These are phyloP conservation scores for Gynostemma pentaphyllum DNA, from an alignment of 306 rosid species.

Conservation along the genomic window DNA sequence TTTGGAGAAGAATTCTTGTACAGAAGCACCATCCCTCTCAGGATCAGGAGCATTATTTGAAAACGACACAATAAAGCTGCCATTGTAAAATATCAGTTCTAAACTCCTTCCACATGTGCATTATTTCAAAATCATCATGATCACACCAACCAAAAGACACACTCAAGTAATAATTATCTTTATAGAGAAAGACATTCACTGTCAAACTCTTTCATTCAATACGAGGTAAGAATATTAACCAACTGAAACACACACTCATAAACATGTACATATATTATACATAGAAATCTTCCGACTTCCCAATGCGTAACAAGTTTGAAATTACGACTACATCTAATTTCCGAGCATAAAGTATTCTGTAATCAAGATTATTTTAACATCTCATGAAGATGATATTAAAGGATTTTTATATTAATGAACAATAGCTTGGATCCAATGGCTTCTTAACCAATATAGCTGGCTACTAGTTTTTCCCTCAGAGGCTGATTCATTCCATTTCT, in stretches of 20 bases:
- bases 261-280: neutral
- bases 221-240: neutral
- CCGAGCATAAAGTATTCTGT: neutral
- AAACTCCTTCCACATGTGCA: neutral
- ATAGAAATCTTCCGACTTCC: neutral
- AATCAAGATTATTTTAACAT: neutral
- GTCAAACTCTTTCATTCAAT: neutral
- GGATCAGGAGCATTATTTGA: constrained; percentile 84
- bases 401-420: neutral
- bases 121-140: neutral
- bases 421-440: neutral
- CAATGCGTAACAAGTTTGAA: neutral
- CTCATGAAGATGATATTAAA: neutral
- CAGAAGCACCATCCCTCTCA: constrained; percentile 64
- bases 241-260: neutral
- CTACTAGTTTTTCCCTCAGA: neutral
- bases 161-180: neutral
- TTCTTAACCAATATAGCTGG: neutral
- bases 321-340: neutral
- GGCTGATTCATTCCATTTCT: neutral
- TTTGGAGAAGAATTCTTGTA: constrained; percentile 65
- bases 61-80: constrained; percentile 89
- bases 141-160: neutral
- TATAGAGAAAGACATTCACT: neutral
- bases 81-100: neutral